Base-by-base conservation (phyloP, 1,139 yeast species). In the Blastobotrys petasosporus region DNA sequence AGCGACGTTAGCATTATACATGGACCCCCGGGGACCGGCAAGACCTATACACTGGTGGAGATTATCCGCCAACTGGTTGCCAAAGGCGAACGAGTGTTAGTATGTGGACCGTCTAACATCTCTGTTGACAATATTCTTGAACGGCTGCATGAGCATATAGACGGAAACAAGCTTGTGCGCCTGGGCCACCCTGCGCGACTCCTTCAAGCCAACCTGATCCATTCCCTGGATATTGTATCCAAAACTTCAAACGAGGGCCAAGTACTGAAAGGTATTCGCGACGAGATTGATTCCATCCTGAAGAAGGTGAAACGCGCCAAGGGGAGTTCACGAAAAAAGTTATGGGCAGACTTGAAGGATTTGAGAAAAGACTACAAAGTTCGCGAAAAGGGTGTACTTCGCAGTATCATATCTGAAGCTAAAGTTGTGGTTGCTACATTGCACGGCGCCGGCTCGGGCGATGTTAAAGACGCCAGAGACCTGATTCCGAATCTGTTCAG, bases 81-180 rank as follows among this genome's bases (percentile, higher is more conserved):
- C 12, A 67, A 68, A 11, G 79, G 80, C 7, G 81, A 84, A 54
- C 70, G 92, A 44, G 82, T 92, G 0, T 69, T 92, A 36, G 94
- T 92, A 0, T 90, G 97, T 67, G 97, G 97, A 0, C 95, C 97
- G 0, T 90, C 97, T 0, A 92, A 92, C 61, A 82, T 88, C n/a
- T 81, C 97, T 0, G 96, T 88, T 0, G 97, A 92, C 63, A 92
- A 95, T 0, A 85, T 92, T 29, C 66, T 88, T 42, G 97, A 90
- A 61, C 70, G 97, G 50, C 65, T 90, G 23, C 74, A 80, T n/a
- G 64, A 66, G 11, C 67, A 65, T 4, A 57, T 75, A 23, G 75
- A 77, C 1, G 80, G 76, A 7, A 73, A 73, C 42, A 65, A 79
- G 50, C 66, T 92, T 25, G 70, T 92, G 4, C 73, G 98, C 60